These are phyloP conservation scores for Kwoniella mangroviensis DNA, from an alignment of 768 basidiomycete genomes.

Conservation along the genomic window DNA sequence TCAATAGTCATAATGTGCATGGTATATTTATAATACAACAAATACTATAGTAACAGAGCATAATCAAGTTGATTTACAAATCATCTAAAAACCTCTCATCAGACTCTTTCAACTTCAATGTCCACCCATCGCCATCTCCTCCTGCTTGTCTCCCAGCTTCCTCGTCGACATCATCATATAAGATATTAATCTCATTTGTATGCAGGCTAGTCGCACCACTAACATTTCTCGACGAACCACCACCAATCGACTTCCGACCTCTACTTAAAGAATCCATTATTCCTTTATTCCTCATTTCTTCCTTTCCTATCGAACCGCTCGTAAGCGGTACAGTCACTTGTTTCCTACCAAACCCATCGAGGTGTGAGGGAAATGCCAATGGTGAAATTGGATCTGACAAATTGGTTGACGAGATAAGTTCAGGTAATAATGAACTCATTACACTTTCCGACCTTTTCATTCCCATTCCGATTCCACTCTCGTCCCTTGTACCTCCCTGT, in stretches of 20 bases:
- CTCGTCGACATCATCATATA: conserved; percentile 1
- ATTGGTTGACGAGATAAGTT: conserved; percentile 1
- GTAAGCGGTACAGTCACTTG: neutral
- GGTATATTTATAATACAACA: neutral
- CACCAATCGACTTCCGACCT: neutral
- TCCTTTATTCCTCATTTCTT: conserved; percentile 4
- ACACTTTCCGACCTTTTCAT: conserved; percentile 15
- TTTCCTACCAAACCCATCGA: conserved; percentile 19
- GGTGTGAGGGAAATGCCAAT: too few relatives aligned
- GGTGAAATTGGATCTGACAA: neutral
- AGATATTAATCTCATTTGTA: conserved; percentile 10
- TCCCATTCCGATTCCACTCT: neutral
- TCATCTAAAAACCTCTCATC: conserved; percentile 24
- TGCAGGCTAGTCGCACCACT: neutral
- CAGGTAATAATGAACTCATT: conserved; percentile 13
- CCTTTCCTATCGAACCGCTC: neutral
- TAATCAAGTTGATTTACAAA: neutral
- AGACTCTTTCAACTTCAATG: conserved; percentile 12
- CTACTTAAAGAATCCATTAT: conserved; percentile 5
- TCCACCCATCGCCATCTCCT: conserved; percentile 11
- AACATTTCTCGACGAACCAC: neutral
- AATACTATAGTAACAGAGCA: neutral
- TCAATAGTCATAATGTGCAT: neutral
- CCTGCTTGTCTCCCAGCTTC: neutral
- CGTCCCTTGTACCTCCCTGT: neutral